Evolutionary conservation across 1,284 basidiomycete species (phyloP).

Genomic region (Butyriboletus pseudospeciosus): DNA sequence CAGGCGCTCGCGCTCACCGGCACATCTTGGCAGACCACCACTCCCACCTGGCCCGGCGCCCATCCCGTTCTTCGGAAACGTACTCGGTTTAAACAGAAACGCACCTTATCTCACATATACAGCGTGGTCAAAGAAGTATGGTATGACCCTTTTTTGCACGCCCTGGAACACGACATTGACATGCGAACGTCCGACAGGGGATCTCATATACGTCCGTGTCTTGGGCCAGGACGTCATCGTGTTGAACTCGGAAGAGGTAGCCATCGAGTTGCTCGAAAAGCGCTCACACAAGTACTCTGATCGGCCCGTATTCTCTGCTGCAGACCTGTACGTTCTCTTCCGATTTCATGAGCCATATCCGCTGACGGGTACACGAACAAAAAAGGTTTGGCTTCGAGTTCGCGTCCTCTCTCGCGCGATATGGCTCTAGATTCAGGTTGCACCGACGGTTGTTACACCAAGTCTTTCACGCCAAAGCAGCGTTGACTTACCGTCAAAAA

Average conservation of each 20-base stretch:
- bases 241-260: slow-evolving; percentile 17
- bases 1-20: neutral
- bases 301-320: slow-evolving; percentile 6
- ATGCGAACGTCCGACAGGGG: neutral
- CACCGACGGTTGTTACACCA: slow-evolving; percentile 16
- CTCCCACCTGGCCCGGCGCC: neutral
- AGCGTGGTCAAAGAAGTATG: neutral
- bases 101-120: neutral
- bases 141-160: neutral
- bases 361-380: neutral
- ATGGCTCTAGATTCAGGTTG: slow-evolving; percentile 14
- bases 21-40: neutral
- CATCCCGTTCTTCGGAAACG: neutral
- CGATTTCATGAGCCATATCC: too few species aligned
- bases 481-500: slow-evolving; percentile 11
- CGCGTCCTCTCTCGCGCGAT: neutral
- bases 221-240: slow-evolving; percentile 14
- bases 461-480: slow-evolving; percentile 12
- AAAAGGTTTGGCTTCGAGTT: slow-evolving; percentile 15
- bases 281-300: slow-evolving; percentile 25
- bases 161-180: neutral
- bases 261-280: slow-evolving; percentile 16
- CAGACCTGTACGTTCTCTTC: slow-evolving; percentile 6
- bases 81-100: neutral
- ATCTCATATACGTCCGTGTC: slow-evolving; percentile 10